Percentiles rank a stretch among this genome's conserved stretches.
Conservation (phyloP, 257 asterid genomes). For the Solanum chaucha region DNA sequence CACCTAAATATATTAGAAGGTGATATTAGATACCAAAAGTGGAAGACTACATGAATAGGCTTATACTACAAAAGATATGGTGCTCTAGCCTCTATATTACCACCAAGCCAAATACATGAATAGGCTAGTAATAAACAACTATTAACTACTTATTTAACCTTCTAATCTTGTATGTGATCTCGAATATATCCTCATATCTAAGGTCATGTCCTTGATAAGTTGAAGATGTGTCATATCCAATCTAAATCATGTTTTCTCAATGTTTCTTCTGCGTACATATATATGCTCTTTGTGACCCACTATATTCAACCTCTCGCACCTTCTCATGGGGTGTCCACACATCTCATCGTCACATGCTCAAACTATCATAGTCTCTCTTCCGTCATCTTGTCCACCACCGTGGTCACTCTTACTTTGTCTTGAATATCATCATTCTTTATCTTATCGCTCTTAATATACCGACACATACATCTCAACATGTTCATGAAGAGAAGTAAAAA, state of each 20-base stretch:
- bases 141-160: too few relatives aligned
- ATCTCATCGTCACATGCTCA: neutral
- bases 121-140: neutral
- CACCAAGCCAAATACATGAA: neutral
- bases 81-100: too few relatives aligned
- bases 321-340: neutral
- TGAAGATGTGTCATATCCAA: too few relatives aligned
- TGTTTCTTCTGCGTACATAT: too few relatives aligned
- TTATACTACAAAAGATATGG: too few relatives aligned
- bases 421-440: neutral
- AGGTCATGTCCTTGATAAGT: too few relatives aligned
- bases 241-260: neutral
- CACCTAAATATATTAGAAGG: neutral
- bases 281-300: too few relatives aligned
- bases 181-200: too few relatives aligned
- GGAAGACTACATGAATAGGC: neutral
- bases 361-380: neutral
- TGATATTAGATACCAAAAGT: neutral
- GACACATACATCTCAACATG: neutral
- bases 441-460: neutral
- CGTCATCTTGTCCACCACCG: neutral
- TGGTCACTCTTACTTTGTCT: neutral
- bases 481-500: too few relatives aligned
- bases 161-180: rapidly evolving
- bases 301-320: neutral